Evolutionary conservation across 176 grass and related monocot species (phyloP), one percentile per base, ranked within the genome.

Genomic region (Musa beccarii): DNA sequence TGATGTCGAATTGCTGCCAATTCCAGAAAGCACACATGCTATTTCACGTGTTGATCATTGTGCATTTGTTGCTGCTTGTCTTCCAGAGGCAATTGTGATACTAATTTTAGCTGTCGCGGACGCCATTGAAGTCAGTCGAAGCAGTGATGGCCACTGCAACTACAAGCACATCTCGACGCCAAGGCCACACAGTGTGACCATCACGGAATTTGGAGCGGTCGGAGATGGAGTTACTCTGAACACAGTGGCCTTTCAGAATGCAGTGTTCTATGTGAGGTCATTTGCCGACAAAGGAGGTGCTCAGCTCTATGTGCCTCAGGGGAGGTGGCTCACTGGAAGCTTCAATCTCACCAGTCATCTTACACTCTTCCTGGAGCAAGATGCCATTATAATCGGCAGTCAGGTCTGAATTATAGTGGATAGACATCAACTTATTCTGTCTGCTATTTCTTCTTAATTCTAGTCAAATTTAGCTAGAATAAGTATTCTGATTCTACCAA

Each of bases 271-370:
- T 75, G 76, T 73, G 62, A 83, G 84, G 68, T 97, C 93, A 22
- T 97, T 97, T 21, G 82, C 93, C 0, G 93, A 97, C 75, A 97
- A 97, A 87, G 90, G 93, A 1, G 93, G 93, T 3, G 93, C 90
- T 22, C 93, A 97, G 77, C 78, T 97, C 49, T 97, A 93, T 52
- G 93, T 97, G 51, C 93, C 93, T 16, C 79, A 87, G 76, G 93
- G 93, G 28, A 82, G 81, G 53, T 97, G 93, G 93, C 88, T 97
- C 74, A 97, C 90, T 24, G 90, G 93, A 80, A 97, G 93, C 83
- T 93, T 97, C 85, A 97, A 97, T 72, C 77, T 97, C 70, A 97
- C 88, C 17, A 97, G 90, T 61, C 90, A 93, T 74, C 67, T 97
- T 51, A 97, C 93, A 3, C 77, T 97, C 74, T 97, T 89, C 81